A percentile compares a stretch with the other conserved stretches of the same genome.
Evolutionary conservation across 495 filamentous ascomycete species (phyloP).

Genomic region (Neurospora terricola): DNA sequence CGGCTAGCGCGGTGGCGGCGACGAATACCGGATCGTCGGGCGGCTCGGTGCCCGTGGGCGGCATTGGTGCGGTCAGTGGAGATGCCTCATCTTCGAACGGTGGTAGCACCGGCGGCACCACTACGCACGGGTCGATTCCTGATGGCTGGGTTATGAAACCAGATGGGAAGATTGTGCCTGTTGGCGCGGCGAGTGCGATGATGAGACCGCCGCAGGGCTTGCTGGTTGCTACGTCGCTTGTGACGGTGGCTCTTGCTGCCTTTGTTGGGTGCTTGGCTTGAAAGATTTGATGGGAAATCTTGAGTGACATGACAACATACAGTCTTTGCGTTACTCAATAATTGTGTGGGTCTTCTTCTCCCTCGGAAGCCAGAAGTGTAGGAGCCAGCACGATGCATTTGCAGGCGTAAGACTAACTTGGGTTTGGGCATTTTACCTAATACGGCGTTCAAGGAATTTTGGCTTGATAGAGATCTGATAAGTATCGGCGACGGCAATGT

Average conservation of each 20-base stretch:
- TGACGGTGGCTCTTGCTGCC: neutral
- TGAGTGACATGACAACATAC: neutral
- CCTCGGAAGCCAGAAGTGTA: neutral
- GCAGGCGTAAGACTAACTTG: neutral
- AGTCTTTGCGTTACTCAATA: neutral
- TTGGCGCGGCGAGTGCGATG: slow-evolving; percentile 31
- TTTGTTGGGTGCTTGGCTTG: neutral
- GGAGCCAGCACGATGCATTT: neutral
- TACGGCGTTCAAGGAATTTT: neutral
- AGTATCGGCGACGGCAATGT: neutral
- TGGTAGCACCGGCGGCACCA: slow-evolving; percentile 23
- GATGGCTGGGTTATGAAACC: slow-evolving; percentile 66
- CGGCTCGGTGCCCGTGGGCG: slow-evolving; percentile 39
- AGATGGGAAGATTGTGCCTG: slow-evolving; percentile 57
- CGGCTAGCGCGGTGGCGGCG: slow-evolving; percentile 31
- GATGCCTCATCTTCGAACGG: neutral
- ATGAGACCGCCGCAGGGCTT: neutral
- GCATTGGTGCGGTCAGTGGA: slow-evolving; percentile 46
- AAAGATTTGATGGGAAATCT: neutral
- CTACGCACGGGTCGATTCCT: slow-evolving; percentile 42
- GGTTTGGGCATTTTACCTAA: neutral
- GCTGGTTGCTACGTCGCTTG: neutral
- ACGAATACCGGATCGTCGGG: slow-evolving; percentile 18
- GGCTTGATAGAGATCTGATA: neutral
- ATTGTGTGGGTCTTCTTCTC: neutral